phyloP scores from a whole-genome alignment of 202 grass and related monocot genomes.

The Thinopyrum obtusiflorum region DNA sequence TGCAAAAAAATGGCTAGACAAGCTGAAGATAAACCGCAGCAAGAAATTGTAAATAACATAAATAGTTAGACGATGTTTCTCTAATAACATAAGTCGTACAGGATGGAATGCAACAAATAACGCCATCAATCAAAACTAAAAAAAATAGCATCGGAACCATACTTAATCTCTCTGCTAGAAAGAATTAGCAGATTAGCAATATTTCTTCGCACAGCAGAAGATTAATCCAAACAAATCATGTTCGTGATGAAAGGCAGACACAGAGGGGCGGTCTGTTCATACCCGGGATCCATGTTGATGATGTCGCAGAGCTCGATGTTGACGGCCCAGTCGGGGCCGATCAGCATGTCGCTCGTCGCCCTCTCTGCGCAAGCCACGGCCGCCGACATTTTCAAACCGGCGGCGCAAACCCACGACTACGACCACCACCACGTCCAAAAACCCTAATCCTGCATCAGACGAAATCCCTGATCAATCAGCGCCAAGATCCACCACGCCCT shows the following conservation, averaged over 20 bases:
- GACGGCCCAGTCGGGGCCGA: constrained; percentile 89
- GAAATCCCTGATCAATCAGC: constrained; percentile 25
- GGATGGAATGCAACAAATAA: background rate
- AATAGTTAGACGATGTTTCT: background rate
- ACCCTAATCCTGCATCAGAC: constrained; percentile 33
- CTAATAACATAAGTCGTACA: background rate
- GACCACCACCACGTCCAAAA: constrained; percentile 5
- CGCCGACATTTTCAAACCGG: constrained; percentile 44
- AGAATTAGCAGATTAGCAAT: background rate
- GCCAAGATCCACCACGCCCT: constrained; percentile 11
- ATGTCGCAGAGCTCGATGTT: constrained; percentile 99
- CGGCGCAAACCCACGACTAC: background rate
- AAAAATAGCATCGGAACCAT: background rate
- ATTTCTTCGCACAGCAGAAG: background rate
- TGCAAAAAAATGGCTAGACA: constrained; percentile 10
- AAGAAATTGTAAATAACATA: background rate
- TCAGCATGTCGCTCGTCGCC: constrained; percentile 89
- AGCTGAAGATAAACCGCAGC: background rate
- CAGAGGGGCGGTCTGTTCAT: background rate
- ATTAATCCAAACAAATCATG: constrained; percentile 14
- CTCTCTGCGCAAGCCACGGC: constrained; percentile 73
- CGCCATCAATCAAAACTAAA: background rate
- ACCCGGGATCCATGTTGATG: constrained; percentile 94
- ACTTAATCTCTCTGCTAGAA: constrained; percentile 14
- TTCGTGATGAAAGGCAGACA: background rate